Evolutionary conservation across 139 green algal genomes (phyloP).

Genomic region (Bryopsis sp.): DNA sequence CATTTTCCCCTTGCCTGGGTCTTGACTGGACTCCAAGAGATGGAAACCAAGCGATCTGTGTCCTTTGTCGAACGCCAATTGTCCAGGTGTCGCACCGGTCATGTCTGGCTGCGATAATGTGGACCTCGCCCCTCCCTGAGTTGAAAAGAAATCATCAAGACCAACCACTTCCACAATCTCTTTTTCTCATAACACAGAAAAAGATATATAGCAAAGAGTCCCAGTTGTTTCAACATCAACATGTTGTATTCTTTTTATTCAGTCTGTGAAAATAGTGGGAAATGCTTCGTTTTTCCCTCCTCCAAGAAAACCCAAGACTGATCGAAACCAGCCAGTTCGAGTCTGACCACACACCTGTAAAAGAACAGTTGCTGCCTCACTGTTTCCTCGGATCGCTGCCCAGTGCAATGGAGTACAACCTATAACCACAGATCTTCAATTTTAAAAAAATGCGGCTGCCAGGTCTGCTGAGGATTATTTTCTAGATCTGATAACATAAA

Average conservation of each 20-base stretch:
- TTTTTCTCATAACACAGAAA: no score
- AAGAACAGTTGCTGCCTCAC: conserved; percentile 80
- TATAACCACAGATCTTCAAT: neutral
- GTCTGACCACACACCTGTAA: conserved; percentile 51
- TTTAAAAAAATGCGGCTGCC: no score
- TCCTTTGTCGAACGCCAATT: conserved; percentile 88
- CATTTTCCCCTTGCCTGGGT: conserved; percentile 22
- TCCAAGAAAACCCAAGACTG: neutral
- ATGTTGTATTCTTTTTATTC: no score
- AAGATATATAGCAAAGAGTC: no score
- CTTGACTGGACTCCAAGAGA: conserved; percentile 12
- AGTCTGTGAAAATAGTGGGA: no score
- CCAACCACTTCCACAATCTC: no score
- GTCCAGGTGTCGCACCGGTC: conserved; percentile 72
- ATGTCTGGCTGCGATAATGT: conserved; percentile 57
- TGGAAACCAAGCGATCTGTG: conserved; percentile 71
- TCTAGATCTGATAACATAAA: no score
- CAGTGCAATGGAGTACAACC: conserved; percentile 94
- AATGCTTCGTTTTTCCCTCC: no score
- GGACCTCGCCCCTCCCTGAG: conserved; percentile 47
- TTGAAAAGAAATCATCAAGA: no score
- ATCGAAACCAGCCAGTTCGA: neutral
- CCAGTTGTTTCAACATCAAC: no score
- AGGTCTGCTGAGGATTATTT: no score
- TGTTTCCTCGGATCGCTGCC: conserved; percentile 88